phyloP scores from a whole-genome alignment of 2,329 filamentous ascomycete species.

The Aspergillus costaricaensis region DNA sequence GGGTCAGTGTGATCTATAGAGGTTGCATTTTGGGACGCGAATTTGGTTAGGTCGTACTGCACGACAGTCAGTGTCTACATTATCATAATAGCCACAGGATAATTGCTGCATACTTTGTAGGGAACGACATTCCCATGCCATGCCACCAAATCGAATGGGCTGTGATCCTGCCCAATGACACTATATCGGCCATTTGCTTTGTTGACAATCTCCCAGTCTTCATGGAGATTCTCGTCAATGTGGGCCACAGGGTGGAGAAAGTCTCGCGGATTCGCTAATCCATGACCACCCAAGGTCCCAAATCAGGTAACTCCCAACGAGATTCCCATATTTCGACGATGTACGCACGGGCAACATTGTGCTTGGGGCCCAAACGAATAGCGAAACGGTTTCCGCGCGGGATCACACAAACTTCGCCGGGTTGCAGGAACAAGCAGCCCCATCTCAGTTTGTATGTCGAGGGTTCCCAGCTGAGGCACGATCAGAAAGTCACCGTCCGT shows the following conservation, averaged over 20 bases:
- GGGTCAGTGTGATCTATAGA: constrained; percentile 68
- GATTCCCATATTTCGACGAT: constrained; percentile 65
- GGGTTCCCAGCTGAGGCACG: constrained; percentile 60
- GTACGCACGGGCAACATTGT: constrained; percentile 57
- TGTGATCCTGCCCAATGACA: constrained; percentile 59
- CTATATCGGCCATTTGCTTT: constrained; percentile 63
- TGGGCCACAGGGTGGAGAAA: constrained; percentile 62
- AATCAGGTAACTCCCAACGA: constrained; percentile 63
- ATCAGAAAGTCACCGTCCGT: constrained; percentile 66
- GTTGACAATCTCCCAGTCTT: constrained; percentile 56
- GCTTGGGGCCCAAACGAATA: constrained; percentile 57
- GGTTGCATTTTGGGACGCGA: constrained; percentile 58
- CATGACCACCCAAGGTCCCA: constrained; percentile 67
- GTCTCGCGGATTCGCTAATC: constrained; percentile 63
- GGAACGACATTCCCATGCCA: constrained; percentile 68
- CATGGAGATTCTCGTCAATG: constrained; percentile 55
- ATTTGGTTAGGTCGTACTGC: constrained; percentile 56
- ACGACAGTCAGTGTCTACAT: too few species aligned
- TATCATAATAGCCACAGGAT: too few species aligned
- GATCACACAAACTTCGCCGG: constrained; percentile 64
- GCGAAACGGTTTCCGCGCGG: constrained; percentile 62
- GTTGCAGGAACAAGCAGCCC: constrained; percentile 61
- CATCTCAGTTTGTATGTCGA: constrained; percentile 66
- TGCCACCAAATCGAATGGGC: constrained; percentile 67
- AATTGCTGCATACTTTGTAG: constrained; percentile 45